phyloP scores from a whole-genome alignment of 177 flowering plant genomes.

The Vitis hybrid region DNA sequence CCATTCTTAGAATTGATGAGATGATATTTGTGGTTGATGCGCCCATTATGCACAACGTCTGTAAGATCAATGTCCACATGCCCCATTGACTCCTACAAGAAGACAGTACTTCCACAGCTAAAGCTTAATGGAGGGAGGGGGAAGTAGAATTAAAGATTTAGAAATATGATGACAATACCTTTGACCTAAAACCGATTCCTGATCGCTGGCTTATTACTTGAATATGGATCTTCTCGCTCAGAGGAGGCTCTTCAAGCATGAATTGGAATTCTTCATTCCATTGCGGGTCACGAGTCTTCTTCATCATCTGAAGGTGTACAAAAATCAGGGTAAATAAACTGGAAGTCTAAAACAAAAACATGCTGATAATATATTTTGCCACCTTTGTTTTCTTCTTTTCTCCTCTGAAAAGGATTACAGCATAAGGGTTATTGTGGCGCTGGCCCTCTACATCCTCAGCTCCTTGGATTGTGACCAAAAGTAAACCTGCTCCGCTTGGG shows the following conservation, averaged over 20 bases:
- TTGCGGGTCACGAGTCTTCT: slow-evolving; percentile 34
- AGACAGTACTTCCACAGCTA: not conserved
- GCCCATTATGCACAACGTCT: slow-evolving; percentile 77
- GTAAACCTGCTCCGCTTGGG: slow-evolving; percentile 41
- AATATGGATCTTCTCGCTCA: slow-evolving; percentile 30
- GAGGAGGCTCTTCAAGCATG: slow-evolving; percentile 45
- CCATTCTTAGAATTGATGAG: slow-evolving; percentile 81
- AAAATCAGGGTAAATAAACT: not conserved
- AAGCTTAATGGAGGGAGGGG: not conserved
- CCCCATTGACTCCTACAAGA: slow-evolving; percentile 65
- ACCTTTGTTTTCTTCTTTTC: slow-evolving; percentile 60
- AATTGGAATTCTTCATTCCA: slow-evolving; percentile 53
- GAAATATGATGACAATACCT: slow-evolving; percentile 18
- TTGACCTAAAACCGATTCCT: slow-evolving; percentile 25
- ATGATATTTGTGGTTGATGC: slow-evolving; percentile 74
- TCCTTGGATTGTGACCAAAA: slow-evolving; percentile 42
- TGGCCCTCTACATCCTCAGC: slow-evolving; percentile 62
- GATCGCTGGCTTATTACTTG: slow-evolving; percentile 35
- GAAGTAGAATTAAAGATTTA: not conserved
- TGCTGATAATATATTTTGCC: not conserved
- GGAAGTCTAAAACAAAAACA: not conserved
- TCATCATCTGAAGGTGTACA: slow-evolving; percentile 21
- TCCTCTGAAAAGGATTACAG: slow-evolving; percentile 45
- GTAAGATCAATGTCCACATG: slow-evolving; percentile 64
- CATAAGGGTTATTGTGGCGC: slow-evolving; percentile 59